Evolutionary conservation across 129 eudicot species (phyloP).

Genomic region (Helianthus annuus): DNA sequence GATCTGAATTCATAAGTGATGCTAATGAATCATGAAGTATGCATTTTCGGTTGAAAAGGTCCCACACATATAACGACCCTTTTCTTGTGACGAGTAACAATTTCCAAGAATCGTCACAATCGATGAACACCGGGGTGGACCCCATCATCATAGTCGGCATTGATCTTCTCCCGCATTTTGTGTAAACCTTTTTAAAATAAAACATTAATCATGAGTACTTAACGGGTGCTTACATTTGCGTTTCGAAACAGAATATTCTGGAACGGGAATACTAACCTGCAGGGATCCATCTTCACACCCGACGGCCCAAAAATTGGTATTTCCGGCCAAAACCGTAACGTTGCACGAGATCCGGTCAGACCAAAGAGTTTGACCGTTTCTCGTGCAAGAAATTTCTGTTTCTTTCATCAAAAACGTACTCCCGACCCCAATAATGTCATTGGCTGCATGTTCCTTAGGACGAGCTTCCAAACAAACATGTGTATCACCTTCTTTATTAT

Average conservation of each 20-base stretch:
- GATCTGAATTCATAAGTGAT: conserved; percentile 61
- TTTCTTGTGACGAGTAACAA: conserved; percentile 84
- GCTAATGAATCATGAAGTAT: conserved; percentile 84
- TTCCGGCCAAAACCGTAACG: conserved; percentile 90
- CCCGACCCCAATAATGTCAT: conserved; percentile 67
- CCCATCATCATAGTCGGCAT: conserved; percentile 98
- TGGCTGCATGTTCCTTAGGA: conserved; percentile 79
- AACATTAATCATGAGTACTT: conserved; percentile 1
- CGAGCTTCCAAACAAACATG: conserved; percentile 83
- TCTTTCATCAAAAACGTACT: conserved; percentile 63
- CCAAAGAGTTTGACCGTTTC: conserved; percentile 78
- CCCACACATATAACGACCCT: conserved; percentile 84
- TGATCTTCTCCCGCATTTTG: conserved; percentile 93
- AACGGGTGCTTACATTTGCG: neutral
- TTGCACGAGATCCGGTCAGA: conserved; percentile 84
- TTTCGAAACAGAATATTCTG: neutral
- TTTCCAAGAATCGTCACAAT: conserved; percentile 96
- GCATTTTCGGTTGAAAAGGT: conserved; percentile 77
- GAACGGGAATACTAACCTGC: conserved; percentile 61
- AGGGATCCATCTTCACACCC: conserved; percentile 96
- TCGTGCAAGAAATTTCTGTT: conserved; percentile 83
- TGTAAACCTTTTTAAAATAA: conserved; percentile 67
- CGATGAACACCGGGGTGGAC: conserved; percentile 87
- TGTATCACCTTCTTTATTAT: conserved; percentile 68
- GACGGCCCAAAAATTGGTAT: conserved; percentile 97